Evolutionary conservation across 495 filamentous ascomycete genomes (phyloP).

Genomic region (Neurospora pannonica): DNA sequence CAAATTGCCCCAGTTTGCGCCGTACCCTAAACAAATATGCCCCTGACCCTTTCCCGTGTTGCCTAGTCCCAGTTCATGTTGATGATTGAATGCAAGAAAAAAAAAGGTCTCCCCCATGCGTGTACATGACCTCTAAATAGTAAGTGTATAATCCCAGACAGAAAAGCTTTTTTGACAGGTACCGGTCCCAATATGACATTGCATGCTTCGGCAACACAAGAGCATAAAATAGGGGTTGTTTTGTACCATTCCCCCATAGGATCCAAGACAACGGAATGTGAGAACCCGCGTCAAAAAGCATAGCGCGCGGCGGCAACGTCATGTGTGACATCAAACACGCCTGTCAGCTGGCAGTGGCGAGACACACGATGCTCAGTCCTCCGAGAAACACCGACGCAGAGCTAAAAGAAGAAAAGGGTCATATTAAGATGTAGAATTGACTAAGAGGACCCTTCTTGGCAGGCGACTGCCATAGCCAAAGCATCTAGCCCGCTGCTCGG

Average conservation of each 20-base stretch:
- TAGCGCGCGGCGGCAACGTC: neutral
- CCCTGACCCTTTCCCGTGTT: neutral
- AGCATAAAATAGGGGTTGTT: neutral
- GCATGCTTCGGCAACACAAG: conserved; percentile 1
- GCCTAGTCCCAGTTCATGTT: neutral
- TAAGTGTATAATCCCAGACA: neutral
- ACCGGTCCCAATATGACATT: neutral
- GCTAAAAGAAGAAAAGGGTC: neutral
- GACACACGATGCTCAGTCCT: neutral
- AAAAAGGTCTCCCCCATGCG: conserved; percentile 2
- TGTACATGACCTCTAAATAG: neutral
- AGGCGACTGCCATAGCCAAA: conserved; percentile 30
- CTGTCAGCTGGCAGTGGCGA: neutral
- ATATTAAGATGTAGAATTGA: neutral
- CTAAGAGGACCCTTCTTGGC: conserved; percentile 25
- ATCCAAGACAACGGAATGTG: neutral
- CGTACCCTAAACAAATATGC: neutral
- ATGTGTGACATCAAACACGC: neutral
- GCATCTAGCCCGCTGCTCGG: conserved; percentile 32
- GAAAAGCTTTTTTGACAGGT: neutral
- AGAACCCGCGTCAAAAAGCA: neutral
- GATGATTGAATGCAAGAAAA: neutral
- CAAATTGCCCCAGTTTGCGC: neutral
- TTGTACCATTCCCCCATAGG: neutral
- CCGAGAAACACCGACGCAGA: neutral